Evolutionary conservation across 2,329 filamentous ascomycete genomes (phyloP).

Genomic region (Botryotinia globosa): DNA sequence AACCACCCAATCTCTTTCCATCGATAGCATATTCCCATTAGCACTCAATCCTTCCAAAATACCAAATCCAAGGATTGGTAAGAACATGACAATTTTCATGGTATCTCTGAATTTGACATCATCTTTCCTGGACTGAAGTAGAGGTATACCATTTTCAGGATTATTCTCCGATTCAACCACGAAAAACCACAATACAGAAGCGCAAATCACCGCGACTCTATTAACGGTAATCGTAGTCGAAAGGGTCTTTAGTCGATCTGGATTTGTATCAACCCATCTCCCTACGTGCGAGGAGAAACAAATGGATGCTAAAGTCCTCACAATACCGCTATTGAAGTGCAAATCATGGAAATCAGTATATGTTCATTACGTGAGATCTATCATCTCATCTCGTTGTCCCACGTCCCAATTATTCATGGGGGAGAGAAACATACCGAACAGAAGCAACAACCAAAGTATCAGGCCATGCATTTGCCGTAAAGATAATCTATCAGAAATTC

Average conservation of each 20-base stretch:
- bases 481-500: slow-evolving; percentile 44
- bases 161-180: slow-evolving; percentile 31
- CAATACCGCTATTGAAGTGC: slow-evolving; percentile 36
- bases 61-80: slow-evolving; percentile 41
- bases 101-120: not conserved
- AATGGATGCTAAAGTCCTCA: slow-evolving; percentile 42
- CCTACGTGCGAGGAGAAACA: slow-evolving; percentile 44
- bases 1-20: slow-evolving; percentile 48
- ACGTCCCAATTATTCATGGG: not conserved
- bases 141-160: not conserved
- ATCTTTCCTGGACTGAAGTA: too few relatives aligned
- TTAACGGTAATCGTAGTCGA: slow-evolving; percentile 45
- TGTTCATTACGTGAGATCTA: slow-evolving; percentile 19
- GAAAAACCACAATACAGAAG: slow-evolving; percentile 43
- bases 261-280: slow-evolving; percentile 43
- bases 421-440: slow-evolving; percentile 38
- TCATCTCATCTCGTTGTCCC: not conserved
- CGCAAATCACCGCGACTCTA: slow-evolving; percentile 42
- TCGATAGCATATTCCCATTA: slow-evolving; percentile 45
- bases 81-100: slow-evolving; percentile 39
- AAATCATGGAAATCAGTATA: slow-evolving; percentile 4
- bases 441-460: slow-evolving; percentile 44
- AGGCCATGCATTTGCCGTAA: slow-evolving; percentile 50
- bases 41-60: slow-evolving; percentile 45
- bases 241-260: slow-evolving; percentile 43